These are phyloP conservation scores for Arctium minus DNA, from an alignment of 129 eudicot species.

Conservation along the genomic window DNA sequence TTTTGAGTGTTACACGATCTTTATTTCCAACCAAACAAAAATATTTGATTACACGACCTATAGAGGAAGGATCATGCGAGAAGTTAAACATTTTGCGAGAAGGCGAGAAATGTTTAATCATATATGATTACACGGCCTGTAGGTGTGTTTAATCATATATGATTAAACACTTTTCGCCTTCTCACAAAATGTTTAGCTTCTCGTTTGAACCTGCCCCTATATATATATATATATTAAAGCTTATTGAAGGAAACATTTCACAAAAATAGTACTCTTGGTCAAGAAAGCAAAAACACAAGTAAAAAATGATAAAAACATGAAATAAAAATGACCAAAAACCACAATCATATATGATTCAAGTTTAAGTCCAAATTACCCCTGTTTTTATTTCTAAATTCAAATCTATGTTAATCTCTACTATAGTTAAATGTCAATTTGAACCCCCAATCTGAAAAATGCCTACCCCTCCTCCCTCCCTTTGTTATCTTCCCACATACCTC, in stretches of 20 bases:
- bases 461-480: not conserved
- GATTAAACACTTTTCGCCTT: no score
- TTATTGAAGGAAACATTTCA: not conserved
- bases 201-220: no score
- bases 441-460: constrained; percentile 11
- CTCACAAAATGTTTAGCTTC: no score
- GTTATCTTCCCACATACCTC: constrained; percentile 7
- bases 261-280: not conserved
- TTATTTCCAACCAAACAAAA: no score
- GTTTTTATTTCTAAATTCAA: constrained; percentile 3
- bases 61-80: no score
- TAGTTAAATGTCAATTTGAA: constrained; percentile 15
- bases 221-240: no score
- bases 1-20: no score
- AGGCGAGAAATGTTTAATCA: no score
- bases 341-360: not conserved
- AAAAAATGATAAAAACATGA: not conserved
- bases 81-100: no score
- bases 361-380: constrained; percentile 8
- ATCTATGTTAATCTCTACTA: constrained; percentile 2
- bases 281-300: not conserved
- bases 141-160: no score
- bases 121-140: no score
- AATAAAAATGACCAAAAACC: not conserved
- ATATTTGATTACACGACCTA: no score